Evolutionary conservation across 2,329 filamentous ascomycete genomes (phyloP).

Genomic region (Colletotrichum somersetense): DNA sequence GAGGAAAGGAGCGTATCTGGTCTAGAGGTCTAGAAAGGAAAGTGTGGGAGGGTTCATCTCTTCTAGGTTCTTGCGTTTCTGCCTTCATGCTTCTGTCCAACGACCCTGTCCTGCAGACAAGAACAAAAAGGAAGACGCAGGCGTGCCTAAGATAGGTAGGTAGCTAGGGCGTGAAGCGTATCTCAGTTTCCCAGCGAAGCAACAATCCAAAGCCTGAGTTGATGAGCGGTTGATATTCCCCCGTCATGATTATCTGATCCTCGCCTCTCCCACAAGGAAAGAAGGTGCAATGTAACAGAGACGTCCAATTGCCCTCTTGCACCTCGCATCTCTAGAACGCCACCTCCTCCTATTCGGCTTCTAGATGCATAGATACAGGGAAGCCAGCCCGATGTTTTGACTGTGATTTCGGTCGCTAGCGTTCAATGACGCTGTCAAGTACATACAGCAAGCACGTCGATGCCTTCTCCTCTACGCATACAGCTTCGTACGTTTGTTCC

Average conservation of each 20-base stretch:
- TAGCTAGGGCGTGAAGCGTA: not conserved
- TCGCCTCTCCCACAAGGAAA: not conserved
- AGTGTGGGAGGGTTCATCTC: not conserved
- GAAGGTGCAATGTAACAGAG: constrained; percentile 1
- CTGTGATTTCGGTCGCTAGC: constrained; percentile 3
- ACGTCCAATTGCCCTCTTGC: not conserved
- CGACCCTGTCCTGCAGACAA: not conserved
- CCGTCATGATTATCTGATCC: not conserved
- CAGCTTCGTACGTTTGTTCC: not conserved
- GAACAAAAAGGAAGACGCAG: not conserved
- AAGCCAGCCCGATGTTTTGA: constrained; percentile 21
- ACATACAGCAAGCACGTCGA: not conserved
- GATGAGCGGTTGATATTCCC: not conserved
- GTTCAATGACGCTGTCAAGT: no score
- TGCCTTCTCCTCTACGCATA: not conserved
- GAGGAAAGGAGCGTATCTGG: no score
- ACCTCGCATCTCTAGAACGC: constrained; percentile 23
- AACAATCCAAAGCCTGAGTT: not conserved
- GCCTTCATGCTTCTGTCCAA: not conserved
- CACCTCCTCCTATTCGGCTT: constrained; percentile 30
- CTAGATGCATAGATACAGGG: constrained; percentile 34
- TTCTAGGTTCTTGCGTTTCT: constrained; percentile 4
- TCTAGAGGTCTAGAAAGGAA: no score
- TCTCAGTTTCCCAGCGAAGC: not conserved
- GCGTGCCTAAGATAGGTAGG: not conserved